Conservation (phyloP, 176 grass and related monocot genomes). For the Oryza punctata region DNA sequence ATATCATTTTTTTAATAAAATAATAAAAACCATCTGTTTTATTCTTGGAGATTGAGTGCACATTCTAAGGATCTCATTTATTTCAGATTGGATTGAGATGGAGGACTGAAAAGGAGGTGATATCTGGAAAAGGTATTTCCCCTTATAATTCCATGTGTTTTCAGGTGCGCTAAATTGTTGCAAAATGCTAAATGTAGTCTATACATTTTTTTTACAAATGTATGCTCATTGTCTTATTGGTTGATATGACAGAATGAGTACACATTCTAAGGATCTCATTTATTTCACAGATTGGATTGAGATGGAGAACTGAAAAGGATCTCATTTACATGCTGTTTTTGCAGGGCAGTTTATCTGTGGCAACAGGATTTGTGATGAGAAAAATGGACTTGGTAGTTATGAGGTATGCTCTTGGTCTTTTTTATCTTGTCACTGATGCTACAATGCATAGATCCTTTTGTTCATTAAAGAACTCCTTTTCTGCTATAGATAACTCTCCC, state of each 20-base stretch:
- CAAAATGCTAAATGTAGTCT: background rate
- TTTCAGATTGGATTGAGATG: constrained; percentile 91
- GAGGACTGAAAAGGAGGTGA: constrained; percentile 92
- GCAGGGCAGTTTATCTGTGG: constrained; percentile 94
- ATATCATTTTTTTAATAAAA: background rate
- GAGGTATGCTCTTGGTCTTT: constrained; percentile 59
- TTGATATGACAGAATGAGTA: too few relatives aligned
- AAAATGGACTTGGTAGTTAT: constrained; percentile 74
- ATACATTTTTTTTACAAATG: too few relatives aligned
- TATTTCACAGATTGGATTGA: too few relatives aligned
- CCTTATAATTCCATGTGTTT: background rate
- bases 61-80: constrained; percentile 22
- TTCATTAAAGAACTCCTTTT: constrained; percentile 7
- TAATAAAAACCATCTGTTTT: constrained; percentile 13
- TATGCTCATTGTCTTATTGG: too few relatives aligned
- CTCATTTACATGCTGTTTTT: background rate
- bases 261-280: too few relatives aligned
- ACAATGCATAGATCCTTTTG: background rate
- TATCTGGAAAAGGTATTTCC: constrained; percentile 83
- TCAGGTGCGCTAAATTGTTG: background rate
- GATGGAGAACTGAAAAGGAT: too few relatives aligned
- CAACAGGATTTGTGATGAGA: constrained; percentile 75
- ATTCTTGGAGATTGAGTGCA: constrained; percentile 5
- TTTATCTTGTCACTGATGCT: constrained; percentile 18
- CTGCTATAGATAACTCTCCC: background rate